A percentile compares a stretch with the other conserved stretches of the same genome.
Conservation (phyloP, 805 yeast species). For the Yamadazyma paraphyllophila region DNA sequence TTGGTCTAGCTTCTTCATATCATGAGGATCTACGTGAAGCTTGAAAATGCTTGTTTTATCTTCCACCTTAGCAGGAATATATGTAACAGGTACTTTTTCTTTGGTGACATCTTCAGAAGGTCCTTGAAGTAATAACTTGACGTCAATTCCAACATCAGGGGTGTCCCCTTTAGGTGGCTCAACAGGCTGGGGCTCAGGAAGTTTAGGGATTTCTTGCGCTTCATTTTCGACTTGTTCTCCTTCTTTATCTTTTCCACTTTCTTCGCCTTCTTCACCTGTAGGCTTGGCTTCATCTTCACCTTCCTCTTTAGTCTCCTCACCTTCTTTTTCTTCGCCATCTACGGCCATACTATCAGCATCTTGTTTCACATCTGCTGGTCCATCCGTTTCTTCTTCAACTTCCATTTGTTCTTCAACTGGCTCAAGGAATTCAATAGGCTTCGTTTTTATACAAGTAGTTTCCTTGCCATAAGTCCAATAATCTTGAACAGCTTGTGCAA, state of each 20-base stretch:
- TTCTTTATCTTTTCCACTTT: constrained; percentile 4
- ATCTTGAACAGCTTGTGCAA: constrained; percentile 73
- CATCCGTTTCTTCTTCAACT: background rate
- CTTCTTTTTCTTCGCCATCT: background rate
- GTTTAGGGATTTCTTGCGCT: background rate
- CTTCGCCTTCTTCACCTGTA: constrained; percentile 4
- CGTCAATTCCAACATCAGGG: constrained; percentile 27
- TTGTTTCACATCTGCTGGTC: background rate
- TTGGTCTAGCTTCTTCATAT: constrained; percentile 45
- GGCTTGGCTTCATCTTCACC: too few species aligned
- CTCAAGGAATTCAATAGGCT: constrained; percentile 34
- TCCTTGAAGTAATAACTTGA: constrained; percentile 17
- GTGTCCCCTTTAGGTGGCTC: background rate
- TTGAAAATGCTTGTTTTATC: constrained; percentile 41
- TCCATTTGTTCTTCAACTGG: constrained; percentile 5
- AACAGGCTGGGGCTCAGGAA: constrained; percentile 1
- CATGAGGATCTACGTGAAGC: constrained; percentile 39
- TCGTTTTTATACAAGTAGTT: constrained; percentile 55
- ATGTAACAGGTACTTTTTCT: background rate
- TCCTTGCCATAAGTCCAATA: constrained; percentile 74
- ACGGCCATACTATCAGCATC: background rate
- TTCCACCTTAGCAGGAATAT: constrained; percentile 7
- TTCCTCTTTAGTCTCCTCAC: constrained; percentile 1
- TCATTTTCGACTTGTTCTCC: constrained; percentile 14
- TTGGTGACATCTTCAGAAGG: constrained; percentile 21